Conservation (phyloP, 345 rosid genomes). For the thale cress (Arabidopsis thaliana) region TAIR10.1 NC_003074.8:21807501-21808000, state of each 20-base stretch:
- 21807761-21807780: not conserved
- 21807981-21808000: slow-evolving; percentile 26
- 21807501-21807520: not conserved
- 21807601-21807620: no score
- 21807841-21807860: not conserved
- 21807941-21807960: slow-evolving; percentile 24
- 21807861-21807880: not conserved
- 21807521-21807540: not conserved
- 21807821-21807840: not conserved
- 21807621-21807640: no score
- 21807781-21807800: not conserved
- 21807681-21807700: not conserved
- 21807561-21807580: not conserved
- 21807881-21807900: not conserved
- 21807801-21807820: not conserved
- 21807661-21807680: not conserved
- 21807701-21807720: not conserved
- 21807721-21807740: not conserved
- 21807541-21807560: not conserved
- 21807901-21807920: not conserved
- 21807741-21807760: not conserved
- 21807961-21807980: slow-evolving; percentile 15
- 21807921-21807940: not conserved
- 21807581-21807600: not conserved
- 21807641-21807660: not conserved